Evolutionary conservation across 345 rosid species (phyloP).

Genomic region (Eucalyptus victrix): DNA sequence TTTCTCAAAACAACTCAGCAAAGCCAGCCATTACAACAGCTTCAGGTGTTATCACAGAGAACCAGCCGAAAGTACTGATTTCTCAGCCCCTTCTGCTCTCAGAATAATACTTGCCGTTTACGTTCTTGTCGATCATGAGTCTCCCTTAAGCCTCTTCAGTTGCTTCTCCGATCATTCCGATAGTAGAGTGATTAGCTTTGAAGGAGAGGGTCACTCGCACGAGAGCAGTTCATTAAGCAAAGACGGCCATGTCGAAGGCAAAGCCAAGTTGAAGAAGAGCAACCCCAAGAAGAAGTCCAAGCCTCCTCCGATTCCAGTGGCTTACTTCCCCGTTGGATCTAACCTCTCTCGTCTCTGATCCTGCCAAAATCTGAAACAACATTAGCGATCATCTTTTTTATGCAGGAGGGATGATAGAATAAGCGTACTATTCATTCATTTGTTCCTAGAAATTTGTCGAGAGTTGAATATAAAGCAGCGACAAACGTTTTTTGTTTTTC

Average conservation of each 20-base stretch:
- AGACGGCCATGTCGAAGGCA: background rate
- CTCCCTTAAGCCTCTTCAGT: background rate
- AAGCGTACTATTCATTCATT: background rate
- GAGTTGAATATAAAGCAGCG: background rate
- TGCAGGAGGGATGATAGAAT: background rate
- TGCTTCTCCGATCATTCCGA: conserved; percentile 2
- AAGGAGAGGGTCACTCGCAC: background rate
- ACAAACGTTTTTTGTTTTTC: background rate
- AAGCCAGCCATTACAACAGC: background rate
- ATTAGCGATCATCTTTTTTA: background rate
- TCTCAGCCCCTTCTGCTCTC: background rate
- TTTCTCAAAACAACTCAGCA: background rate
- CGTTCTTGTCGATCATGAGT: background rate
- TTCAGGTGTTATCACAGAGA: background rate
- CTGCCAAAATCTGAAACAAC: background rate
- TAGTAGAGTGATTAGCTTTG: background rate
- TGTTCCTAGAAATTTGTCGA: background rate
- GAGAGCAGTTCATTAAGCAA: background rate
- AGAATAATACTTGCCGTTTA: background rate
- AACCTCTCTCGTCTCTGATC: background rate
- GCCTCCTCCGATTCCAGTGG: background rate
- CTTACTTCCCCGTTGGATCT: conserved; percentile 2
- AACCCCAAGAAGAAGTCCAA: background rate
- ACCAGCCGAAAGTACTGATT: background rate
- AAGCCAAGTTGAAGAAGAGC: background rate